Base-by-base conservation (phyloP, 164 flowering plant species). In the Hamamelis virginiana region DNA sequence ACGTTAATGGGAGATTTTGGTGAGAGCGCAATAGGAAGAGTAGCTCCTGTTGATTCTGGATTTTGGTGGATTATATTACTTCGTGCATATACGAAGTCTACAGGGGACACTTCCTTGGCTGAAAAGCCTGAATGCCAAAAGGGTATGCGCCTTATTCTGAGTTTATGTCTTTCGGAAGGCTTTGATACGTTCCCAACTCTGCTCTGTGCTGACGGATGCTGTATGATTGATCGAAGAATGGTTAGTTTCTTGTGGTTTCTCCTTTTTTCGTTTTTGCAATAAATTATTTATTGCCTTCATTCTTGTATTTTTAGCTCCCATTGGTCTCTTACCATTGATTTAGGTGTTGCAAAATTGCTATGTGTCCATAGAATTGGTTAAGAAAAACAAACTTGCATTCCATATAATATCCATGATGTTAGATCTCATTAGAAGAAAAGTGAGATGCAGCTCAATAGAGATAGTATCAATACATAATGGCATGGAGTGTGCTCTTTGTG, bases 31-130 rank as follows among this genome's bases (percentile, higher is more conserved):
- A 83, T 83, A 46, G 86, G 86, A 56, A 72, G 86, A 71, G 84
- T 83, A 19, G 84, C 86, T 44, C 84, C 89, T 4, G 85, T 85
- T 22, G 89, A 85, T 70, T 83, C 89, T 44, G 89, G 89, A n/a
- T 85, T 85, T 64, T 85, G 89, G 89, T 85, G 89, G 89, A 85
- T 85, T 43, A 83, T 85, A 62, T 59, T 85, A 65, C 83, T 85
- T 12, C 82, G 89, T 3, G 86, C 89, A 4, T 85, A 85, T 50
- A 85, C 87, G 16, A 81, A 78, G 56, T 75, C 84, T 4, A 85
- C 89, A 0, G 84, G 85, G 6, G 89, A 85, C 70, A 26, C 74
- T 8, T 70, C 85, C 48, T 68, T 85, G 80, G 82, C 86, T n/a
- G 86, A 85, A 43, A 45, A 27, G 63, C 83, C 87, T 13, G 87